Base-by-base conservation (phyloP, 495 filamentous ascomycete species). In the Penicillium cosmopolitanum region DNA sequence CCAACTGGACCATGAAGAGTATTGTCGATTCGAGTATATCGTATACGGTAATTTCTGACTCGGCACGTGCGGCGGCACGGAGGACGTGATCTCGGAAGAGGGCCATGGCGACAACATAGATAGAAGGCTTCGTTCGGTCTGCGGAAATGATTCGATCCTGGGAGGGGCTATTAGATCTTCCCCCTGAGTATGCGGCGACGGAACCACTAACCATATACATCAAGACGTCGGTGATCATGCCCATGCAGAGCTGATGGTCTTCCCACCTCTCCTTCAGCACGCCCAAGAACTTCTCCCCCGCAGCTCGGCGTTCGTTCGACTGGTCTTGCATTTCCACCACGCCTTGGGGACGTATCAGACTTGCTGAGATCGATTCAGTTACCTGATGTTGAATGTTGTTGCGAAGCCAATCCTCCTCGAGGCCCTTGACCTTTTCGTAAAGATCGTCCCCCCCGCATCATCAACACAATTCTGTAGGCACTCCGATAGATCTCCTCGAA, bases 401-500 rank as follows among this genome's bases (percentile, higher is more conserved):
- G 13, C 79, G 82, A 43, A 97, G 85, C 91, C 92, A 96, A 61
- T 85, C 70, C 61, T 88, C 80, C 72, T 96, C 93, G 40, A 96
- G 90, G 15, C 84, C 66, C 60, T 87, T 90, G 47, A 97, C 93
- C 2, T 81, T 75, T 1, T 87, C 80, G 71, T 97, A 97, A 0
- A 99, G 84, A n/a, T 83, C 77, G 8, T 89, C 82, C n/a, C 93
- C 93, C 94, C 61, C 90, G 85, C 75, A 90, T 92, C 72, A 88
- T 89, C 51, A 97, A 74, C 0, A 97, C 93, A n/a, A 98, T 89
- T 72, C 91, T 90, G 73, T 99, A 99, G n/a, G 91, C 91, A 50
- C 90, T 91, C 38, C 96, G 91, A 75, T 99, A 99, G 0, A 98
- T 84, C 58, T 94, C 88, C 74, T 99, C 96, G 75, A 96, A 99